Percentiles rank a stretch among this genome's conserved stretches.
phyloP scores from a whole-genome alignment of 129 eudicot genomes.

The Flaveria ramosissima region DNA sequence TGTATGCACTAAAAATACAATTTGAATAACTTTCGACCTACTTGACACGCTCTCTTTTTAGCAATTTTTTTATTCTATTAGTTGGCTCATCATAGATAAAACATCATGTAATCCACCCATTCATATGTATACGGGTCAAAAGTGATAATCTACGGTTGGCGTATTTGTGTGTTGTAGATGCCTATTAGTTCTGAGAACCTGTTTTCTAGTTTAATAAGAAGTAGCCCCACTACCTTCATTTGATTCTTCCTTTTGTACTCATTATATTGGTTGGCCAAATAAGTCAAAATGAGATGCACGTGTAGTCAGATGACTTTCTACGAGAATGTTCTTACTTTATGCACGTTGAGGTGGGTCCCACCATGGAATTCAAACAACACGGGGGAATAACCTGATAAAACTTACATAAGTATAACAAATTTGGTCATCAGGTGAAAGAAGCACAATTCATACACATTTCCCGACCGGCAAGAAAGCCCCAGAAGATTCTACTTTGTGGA shows the following conservation, averaged over 20 bases:
- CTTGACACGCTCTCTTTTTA: no score
- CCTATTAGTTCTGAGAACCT: constrained; percentile 1
- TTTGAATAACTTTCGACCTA: background rate
- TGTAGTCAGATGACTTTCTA: constrained; percentile 31
- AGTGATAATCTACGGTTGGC: background rate
- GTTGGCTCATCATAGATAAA: no score
- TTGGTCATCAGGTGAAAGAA: constrained; percentile 93
- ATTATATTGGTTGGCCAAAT: constrained; percentile 18
- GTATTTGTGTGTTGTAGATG: background rate
- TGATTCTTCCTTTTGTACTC: constrained; percentile 4
- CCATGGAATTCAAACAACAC: constrained; percentile 45
- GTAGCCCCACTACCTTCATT: constrained; percentile 19
- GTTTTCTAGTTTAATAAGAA: no score
- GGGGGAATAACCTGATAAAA: constrained; percentile 52
- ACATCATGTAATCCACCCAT: background rate
- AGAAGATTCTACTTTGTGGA: constrained; percentile 99
- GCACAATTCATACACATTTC: constrained; percentile 74
- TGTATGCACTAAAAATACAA: background rate
- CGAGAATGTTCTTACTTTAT: constrained; percentile 43
- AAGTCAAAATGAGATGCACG: constrained; percentile 11
- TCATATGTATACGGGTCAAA: background rate
- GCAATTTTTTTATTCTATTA: no score
- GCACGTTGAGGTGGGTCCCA: constrained; percentile 37
- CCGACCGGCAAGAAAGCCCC: constrained; percentile 90
- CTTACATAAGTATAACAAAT: constrained; percentile 69